Percentiles rank a stretch among this genome's conserved stretches.
Evolutionary conservation across 768 basidiomycete species (phyloP).

Genomic region (Tulasnella sp.): DNA sequence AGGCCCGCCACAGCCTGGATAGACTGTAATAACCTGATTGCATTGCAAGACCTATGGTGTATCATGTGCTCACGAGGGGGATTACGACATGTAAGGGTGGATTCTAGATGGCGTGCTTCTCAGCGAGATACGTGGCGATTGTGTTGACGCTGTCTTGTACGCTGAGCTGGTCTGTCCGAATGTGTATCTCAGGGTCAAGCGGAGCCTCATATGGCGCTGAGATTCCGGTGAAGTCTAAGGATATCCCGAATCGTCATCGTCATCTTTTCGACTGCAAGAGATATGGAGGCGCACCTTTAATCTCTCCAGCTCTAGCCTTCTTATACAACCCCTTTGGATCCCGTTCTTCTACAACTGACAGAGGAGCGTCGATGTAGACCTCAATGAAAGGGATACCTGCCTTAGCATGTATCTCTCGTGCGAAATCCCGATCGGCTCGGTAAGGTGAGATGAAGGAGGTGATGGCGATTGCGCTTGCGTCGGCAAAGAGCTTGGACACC

Average conservation of each 20-base stretch:
- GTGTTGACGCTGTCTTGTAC: constrained; percentile 67
- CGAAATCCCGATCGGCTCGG: constrained; percentile 69
- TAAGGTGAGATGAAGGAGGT: constrained; percentile 99
- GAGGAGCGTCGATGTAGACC: constrained; percentile 89
- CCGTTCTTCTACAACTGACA: constrained; percentile 76
- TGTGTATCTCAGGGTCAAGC: constrained; percentile 75
- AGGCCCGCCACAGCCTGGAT: too few relatives aligned
- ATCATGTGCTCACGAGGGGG: too few relatives aligned
- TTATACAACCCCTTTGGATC: constrained; percentile 98
- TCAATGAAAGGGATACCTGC: constrained; percentile 76
- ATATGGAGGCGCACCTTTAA: constrained; percentile 55
- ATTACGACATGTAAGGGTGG: too few relatives aligned
- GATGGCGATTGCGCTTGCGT: constrained; percentile 72
- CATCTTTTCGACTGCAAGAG: neutral
- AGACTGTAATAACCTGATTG: too few relatives aligned
- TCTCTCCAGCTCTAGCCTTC: constrained; percentile 89
- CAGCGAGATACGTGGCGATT: constrained; percentile 68
- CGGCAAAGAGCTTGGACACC: constrained; percentile 92
- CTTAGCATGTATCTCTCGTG: constrained; percentile 69
- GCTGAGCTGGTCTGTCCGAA: constrained; percentile 72
- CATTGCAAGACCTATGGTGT: too few relatives aligned
- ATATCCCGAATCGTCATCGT: neutral
- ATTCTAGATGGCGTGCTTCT: constrained; percentile 38
- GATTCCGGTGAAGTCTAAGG: constrained; percentile 90
- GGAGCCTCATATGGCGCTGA: constrained; percentile 96